Evolutionary conservation across 2,329 filamentous ascomycete genomes (phyloP).

Genomic region (Cercospora brassicicola): DNA sequence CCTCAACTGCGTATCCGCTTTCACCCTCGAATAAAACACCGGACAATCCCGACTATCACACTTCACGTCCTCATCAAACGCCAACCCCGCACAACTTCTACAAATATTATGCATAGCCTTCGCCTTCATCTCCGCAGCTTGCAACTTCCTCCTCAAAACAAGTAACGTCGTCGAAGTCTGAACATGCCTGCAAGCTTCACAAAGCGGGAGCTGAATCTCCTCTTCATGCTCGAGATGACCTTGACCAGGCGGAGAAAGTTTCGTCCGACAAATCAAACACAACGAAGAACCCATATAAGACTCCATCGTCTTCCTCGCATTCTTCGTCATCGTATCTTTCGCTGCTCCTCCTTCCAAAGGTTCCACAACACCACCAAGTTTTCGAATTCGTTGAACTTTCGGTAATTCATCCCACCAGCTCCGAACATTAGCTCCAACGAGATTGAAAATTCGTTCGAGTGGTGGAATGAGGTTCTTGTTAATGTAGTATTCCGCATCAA

Average conservation of each 20-base stretch:
- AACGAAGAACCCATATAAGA: conserved; percentile 82
- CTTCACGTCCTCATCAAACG: conserved; percentile 71
- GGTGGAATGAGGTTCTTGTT: conserved; percentile 93
- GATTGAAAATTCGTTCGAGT: conserved; percentile 91
- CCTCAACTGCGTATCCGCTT: conserved; percentile 55
- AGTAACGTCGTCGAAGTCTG: conserved; percentile 63
- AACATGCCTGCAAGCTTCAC: conserved; percentile 55
- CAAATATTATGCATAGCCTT: conserved; percentile 70
- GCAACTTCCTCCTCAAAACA: conserved; percentile 62
- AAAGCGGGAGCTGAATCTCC: conserved; percentile 52
- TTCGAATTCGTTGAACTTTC: conserved; percentile 74
- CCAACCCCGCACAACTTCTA: conserved; percentile 72
- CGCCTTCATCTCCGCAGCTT: conserved; percentile 62
- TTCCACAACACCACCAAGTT: conserved; percentile 45
- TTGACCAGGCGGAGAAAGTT: conserved; percentile 46
- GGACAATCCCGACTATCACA: conserved; percentile 93
- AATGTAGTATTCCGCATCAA: conserved; percentile 97
- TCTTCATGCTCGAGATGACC: not conserved
- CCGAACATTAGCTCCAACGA: conserved; percentile 86
- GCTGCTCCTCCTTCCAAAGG: conserved; percentile 24
- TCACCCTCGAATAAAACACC: conserved; percentile 78
- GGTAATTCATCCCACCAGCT: conserved; percentile 98
- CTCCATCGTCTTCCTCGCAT: conserved; percentile 69
- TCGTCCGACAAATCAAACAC: conserved; percentile 73
- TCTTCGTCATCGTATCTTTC: conserved; percentile 25